Evolutionary conservation across 2,329 filamentous ascomycete genomes (phyloP), one percentile per base, ranked within the genome.

Genomic region (Calonectria pseudoturangicola): DNA sequence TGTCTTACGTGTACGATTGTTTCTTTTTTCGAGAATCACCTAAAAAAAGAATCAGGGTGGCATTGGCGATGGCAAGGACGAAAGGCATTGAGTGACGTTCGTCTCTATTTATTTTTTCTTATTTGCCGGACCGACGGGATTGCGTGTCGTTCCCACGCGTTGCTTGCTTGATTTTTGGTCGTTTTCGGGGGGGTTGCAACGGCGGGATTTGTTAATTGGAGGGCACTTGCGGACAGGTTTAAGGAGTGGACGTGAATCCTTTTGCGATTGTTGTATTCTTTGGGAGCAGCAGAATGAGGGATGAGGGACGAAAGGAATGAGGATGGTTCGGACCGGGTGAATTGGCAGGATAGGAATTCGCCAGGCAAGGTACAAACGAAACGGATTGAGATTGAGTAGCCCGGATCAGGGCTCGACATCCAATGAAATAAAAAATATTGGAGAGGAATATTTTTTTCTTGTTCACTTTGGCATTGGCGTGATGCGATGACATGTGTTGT

Each of bases 1-100:
- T 76, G 80, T 81, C 80, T 82, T 62, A 82, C 76, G 79, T 84
- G 82, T 84, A 84, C 82, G 80, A 84, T 84, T 83, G 81, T 82
- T 79, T 80, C 76, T 78, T 76, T 80, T 79, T 76, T 79, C 73
- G 77, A 81, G 77, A 83, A 81, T 79, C 77, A 78, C 79, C 78
- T 79, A 45, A 45, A 77, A 77, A 81, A 77, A 75, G 77, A 81
- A 80, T 78, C 79, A 81, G 79, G 81, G 77, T 75, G 80, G 81
- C 77, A 72, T 72, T 66, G 70, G 66, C 70, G 64, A 69, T 58
- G 70, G 58, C 63, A 70, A 69, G 62, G 51, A 74, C 54, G 72
- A 74, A 70, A 58, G 66, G 51, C 33, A 58, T 48, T 66, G 66
- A 63, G 51, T 47, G 54, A 45, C 33, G 33, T 54, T 66, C 64